Base-by-base conservation (phyloP, 345 rosid genomes). In the Noccaea bulbosa region DNA sequence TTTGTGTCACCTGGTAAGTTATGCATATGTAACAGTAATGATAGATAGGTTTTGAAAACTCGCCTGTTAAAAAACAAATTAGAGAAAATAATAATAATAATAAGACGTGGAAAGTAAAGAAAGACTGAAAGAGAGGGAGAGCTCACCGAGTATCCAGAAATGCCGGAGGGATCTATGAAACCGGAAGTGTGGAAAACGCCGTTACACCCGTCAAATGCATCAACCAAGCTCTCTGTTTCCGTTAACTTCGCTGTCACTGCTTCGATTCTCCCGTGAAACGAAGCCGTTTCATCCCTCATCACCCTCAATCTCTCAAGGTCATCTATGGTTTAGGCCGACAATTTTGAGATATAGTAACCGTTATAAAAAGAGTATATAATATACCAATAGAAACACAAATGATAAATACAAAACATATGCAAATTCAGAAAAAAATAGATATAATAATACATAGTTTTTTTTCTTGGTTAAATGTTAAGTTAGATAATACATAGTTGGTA, bases 101-200 rank as follows among this genome's bases (percentile, higher is more conserved):
- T n/a, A 45, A 45, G 1, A 15, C 17, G 50, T 46, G 24, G 50
- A 7, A 46, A 11, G 51, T 46, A 16, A 46, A 46, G 34, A 39
- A 34, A 34, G 30, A n/a, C n/a, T n/a, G n/a, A n/a, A n/a, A 35
- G 67, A 24, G 8, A 24, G 16, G 16, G 15, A 35, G 67, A 39
- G n/a, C 47, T 34, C 22, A 90, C 96, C 6, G 96, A 81, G 75
- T 90, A 90, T 20, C 97, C 97, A 27, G 97, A 88, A 51, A 90
- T 81, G 22, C 97, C 97, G 32, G 85, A 84, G 2, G 93, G 88
- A 62, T 90, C 97, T 6, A 67, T 67, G 45, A 88, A 86, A 0
- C 86, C 75, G 50, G 87, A 75, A 81, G 93, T 83, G 80, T 90
- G 97, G 61, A 90, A 83, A 5, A 90, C 85, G 71, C 85, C 93